These are phyloP conservation scores for Taiozyma sp. DNA, from an alignment of 1,139 yeast species.

Conservation along the genomic window DNA sequence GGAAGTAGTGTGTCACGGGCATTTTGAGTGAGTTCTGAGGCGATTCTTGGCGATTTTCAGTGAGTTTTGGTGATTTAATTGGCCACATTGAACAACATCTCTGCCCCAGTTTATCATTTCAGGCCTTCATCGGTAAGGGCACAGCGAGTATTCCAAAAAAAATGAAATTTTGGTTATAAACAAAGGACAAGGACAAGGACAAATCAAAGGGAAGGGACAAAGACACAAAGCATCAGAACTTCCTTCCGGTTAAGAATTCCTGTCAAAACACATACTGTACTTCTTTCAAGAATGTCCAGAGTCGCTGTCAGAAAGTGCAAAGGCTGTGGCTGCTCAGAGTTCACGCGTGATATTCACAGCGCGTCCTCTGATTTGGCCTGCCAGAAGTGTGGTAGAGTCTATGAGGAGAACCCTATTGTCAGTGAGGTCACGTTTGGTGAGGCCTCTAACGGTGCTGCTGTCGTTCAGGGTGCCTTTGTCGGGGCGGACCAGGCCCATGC, in stretches of 20 bases:
- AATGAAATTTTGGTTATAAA: no score
- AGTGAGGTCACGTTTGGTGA: conserved; percentile 95
- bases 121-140: background rate
- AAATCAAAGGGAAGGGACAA: no score
- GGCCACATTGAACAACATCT: background rate
- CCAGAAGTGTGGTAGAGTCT: conserved; percentile 75
- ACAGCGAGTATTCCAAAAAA: background rate
- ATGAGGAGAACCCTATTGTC: conserved; percentile 90
- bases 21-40: background rate
- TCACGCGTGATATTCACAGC: conserved; percentile 43
- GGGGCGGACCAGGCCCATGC: conserved; percentile 86
- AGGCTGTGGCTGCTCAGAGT: conserved; percentile 41
- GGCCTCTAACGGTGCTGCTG: conserved; percentile 87
- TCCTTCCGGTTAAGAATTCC: background rate
- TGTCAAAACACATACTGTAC: background rate
- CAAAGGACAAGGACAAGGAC: no score
- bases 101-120: background rate
- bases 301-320: conserved; percentile 25
- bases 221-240: background rate
- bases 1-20: background rate
- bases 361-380: conserved; percentile 80
- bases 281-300: conserved; percentile 5
- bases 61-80: no score
- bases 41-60: no score
- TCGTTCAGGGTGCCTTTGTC: conserved; percentile 91